Percentiles rank a stretch among this genome's conserved stretches.
Conservation (phyloP, 2,329 filamentous ascomycete genomes). For the Geosmithia putterillii region DNA sequence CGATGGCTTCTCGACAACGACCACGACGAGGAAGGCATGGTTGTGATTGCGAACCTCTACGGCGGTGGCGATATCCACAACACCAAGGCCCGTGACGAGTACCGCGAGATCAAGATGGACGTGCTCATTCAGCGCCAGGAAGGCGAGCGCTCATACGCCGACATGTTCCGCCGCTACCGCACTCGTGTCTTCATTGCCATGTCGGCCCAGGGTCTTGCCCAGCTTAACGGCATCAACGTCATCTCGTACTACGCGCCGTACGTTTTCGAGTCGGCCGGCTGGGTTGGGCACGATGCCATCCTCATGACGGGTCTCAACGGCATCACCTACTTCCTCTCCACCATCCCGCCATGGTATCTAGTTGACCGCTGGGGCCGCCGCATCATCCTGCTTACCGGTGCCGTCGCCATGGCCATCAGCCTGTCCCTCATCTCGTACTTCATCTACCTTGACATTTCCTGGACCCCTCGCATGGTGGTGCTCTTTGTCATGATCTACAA, state of each 20-base stretch:
- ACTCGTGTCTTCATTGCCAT: constrained; percentile 96
- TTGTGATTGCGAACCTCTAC: constrained; percentile 95
- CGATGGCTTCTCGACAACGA: constrained; percentile 98
- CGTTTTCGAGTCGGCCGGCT: constrained; percentile 95
- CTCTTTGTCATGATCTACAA: constrained; percentile 98
- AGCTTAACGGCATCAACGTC: constrained; percentile 98
- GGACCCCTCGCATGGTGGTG: constrained; percentile 77
- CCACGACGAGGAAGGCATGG: constrained; percentile 94
- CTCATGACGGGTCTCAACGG: constrained; percentile 97
- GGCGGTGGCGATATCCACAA: constrained; percentile 93
- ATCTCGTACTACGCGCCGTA: constrained; percentile 98
- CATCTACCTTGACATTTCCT: constrained; percentile 70
- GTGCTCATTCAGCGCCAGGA: constrained; percentile 89
- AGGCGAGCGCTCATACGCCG: constrained; percentile 77
- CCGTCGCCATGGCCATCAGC: constrained; percentile 78
- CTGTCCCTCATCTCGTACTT: constrained; percentile 90
- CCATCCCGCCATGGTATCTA: constrained; percentile 92
- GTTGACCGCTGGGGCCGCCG: constrained; percentile 87
- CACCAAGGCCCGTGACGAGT: constrained; percentile 84
- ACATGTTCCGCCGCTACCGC: constrained; percentile 91
- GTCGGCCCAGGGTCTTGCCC: constrained; percentile 91
- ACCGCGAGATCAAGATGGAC: constrained; percentile 97
- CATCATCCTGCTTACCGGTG: constrained; percentile 79
- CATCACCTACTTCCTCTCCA: constrained; percentile 78
- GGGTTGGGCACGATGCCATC: constrained; percentile 79